phyloP scores from a whole-genome alignment of 2,329 filamentous ascomycete genomes.

The Hypocrella siamensis region DNA sequence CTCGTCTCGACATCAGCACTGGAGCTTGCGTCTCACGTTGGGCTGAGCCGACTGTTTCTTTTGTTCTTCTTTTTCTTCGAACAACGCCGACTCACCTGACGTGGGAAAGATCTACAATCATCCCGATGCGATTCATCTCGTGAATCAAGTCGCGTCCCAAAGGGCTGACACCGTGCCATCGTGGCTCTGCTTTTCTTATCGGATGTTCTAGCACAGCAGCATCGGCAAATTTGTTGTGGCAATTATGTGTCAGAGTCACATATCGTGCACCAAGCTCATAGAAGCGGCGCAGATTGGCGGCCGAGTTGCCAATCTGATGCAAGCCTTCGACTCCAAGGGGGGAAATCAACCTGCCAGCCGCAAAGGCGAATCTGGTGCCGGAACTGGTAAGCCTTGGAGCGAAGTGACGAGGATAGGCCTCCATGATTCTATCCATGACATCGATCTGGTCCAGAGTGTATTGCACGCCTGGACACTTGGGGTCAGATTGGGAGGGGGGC shows the following conservation, averaged over 20 bases:
- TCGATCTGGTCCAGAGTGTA: constrained; percentile 64
- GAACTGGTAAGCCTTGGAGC: constrained; percentile 45
- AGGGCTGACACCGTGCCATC: constrained; percentile 55
- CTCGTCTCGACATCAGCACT: too few species aligned
- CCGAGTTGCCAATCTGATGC: constrained; percentile 82
- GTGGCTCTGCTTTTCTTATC: constrained; percentile 32
- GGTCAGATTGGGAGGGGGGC: neutral
- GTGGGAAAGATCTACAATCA: constrained; percentile 75
- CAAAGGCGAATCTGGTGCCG: constrained; percentile 43
- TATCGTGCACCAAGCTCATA: constrained; percentile 72
- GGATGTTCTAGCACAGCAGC: constrained; percentile 52
- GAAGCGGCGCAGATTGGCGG: constrained; percentile 60
- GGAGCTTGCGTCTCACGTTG: too few species aligned
- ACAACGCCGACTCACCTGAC: constrained; percentile 26
- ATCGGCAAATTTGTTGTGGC: constrained; percentile 80
- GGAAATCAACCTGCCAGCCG: constrained; percentile 43
- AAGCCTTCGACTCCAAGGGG: constrained; percentile 74
- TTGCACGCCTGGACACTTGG: constrained; percentile 32
- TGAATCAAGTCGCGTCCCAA: constrained; percentile 52
- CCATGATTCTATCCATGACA: constrained; percentile 47
- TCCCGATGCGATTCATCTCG: constrained; percentile 66
- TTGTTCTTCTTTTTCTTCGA: too few species aligned
- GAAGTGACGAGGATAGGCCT: constrained; percentile 52
- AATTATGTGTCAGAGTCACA: constrained; percentile 82
- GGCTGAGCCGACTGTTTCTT: too few species aligned